A percentile compares a stretch with the other conserved stretches of the same genome.
Evolutionary conservation across 1,284 basidiomycete genomes (phyloP).

Genomic region (Fistulina hepatica): DNA sequence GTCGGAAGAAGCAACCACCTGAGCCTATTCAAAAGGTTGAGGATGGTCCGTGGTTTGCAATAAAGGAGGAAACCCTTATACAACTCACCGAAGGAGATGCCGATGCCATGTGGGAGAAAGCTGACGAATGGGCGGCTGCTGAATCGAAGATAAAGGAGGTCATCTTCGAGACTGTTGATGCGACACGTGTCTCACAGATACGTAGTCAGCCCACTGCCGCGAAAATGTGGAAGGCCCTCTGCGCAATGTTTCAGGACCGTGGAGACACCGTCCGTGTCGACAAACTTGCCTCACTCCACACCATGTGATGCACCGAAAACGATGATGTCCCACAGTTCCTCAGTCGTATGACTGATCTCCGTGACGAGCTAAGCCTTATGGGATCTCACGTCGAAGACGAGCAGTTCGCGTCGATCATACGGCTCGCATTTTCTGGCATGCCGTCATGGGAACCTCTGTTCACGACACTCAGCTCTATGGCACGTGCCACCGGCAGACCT

Average conservation of each 20-base stretch:
- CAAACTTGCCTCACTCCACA: constrained; percentile 15
- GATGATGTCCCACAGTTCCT: constrained; percentile 17
- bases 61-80: too few relatives aligned
- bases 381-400: constrained; percentile 13
- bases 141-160: constrained; percentile 18
- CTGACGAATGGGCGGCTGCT: constrained; percentile 18
- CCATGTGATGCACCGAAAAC: constrained; percentile 13
- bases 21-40: too few relatives aligned
- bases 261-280: constrained; percentile 15
- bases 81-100: too few relatives aligned
- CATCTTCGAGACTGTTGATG: constrained; percentile 18
- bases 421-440: constrained; percentile 17
- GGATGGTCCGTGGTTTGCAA: too few relatives aligned
- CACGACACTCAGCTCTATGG: constrained; percentile 11
- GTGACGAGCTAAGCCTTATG: constrained; percentile 18
- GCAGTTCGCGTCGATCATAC: too few relatives aligned
- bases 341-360: constrained; percentile 13
- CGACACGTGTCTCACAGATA: constrained; percentile 17
- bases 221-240: constrained; percentile 16
- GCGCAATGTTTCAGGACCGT: constrained; percentile 16
- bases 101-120: too few relatives aligned
- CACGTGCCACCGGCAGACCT: constrained; percentile 6
- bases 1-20: too few relatives aligned
- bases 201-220: constrained; percentile 12
- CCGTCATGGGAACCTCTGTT: constrained; percentile 17